Evolutionary conservation across 1,284 basidiomycete species (phyloP).

Genomic region (Microbotryum scabiosae): DNA sequence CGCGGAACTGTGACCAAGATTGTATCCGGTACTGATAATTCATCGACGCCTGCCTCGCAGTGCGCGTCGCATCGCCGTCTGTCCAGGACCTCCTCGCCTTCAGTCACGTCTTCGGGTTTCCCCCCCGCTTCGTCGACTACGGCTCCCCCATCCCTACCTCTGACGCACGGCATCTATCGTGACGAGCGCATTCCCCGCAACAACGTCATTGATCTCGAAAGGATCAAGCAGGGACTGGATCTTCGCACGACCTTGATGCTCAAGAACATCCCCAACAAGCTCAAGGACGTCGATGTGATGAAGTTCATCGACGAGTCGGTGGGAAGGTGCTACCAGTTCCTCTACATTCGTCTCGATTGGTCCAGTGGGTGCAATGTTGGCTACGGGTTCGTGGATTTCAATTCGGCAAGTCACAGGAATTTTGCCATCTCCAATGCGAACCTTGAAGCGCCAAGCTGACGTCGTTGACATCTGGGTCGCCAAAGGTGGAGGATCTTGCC

Average conservation of each 20-base stretch:
- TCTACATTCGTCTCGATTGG: conserved; percentile 74
- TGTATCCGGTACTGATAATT: neutral
- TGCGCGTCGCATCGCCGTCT: neutral
- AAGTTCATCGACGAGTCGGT: conserved; percentile 56
- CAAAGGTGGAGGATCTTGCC: neutral
- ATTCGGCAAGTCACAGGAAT: too few relatives aligned
- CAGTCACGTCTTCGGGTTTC: neutral
- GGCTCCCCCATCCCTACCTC: neutral
- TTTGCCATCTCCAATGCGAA: too few relatives aligned
- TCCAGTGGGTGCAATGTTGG: conserved; percentile 60
- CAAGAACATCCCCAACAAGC: conserved; percentile 73
- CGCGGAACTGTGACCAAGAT: neutral
- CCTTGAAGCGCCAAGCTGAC: too few relatives aligned
- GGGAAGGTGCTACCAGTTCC: conserved; percentile 55
- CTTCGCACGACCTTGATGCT: conserved; percentile 57
- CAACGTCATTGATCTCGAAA: conserved; percentile 59
- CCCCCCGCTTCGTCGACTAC: neutral
- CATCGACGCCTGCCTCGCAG: neutral
- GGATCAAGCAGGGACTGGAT: conserved; percentile 61
- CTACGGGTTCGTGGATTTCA: conserved; percentile 45
- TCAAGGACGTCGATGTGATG: conserved; percentile 65
- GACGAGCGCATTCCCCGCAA: conserved; percentile 44
- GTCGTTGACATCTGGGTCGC: too few relatives aligned
- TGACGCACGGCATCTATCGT: conserved; percentile 21
- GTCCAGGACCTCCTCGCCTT: neutral